Conservation (phyloP, 2,329 filamentous ascomycete species). For the Myriangium duriaei region DNA sequence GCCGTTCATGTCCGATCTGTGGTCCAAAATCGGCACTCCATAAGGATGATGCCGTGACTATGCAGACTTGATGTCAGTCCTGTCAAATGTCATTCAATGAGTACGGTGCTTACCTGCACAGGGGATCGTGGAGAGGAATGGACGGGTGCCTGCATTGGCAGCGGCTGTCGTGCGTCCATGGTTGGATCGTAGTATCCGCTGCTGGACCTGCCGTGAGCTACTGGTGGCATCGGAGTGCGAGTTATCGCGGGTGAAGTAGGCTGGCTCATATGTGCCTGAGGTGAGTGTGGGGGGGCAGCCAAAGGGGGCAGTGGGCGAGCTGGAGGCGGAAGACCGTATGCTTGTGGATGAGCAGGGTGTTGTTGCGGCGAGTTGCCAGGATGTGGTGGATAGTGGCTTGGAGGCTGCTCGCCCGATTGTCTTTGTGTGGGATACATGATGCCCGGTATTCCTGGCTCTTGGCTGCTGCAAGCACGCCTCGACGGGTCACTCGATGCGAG, state of each 20-base stretch:
- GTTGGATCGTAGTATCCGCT: conserved; percentile 40
- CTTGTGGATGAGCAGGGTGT: conserved; percentile 20
- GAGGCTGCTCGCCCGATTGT: conserved; percentile 1
- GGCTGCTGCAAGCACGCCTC: not conserved
- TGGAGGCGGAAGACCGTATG: conserved; percentile 20
- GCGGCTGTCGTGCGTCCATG: conserved; percentile 28
- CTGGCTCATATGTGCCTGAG: conserved; percentile 19
- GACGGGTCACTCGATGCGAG: not conserved
- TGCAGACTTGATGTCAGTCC: not conserved
- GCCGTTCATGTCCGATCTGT: not conserved
- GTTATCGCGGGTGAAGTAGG: conserved; percentile 26
- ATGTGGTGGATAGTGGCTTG: conserved; percentile 10
- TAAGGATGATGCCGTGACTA: not conserved
- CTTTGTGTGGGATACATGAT: conserved; percentile 10
- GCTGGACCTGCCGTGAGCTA: conserved; percentile 27
- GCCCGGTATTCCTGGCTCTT: not conserved
- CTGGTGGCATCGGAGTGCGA: conserved; percentile 16
- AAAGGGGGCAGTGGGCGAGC: conserved; percentile 16
- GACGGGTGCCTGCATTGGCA: conserved; percentile 23
- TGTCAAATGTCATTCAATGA: not conserved
- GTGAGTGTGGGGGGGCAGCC: conserved; percentile 18
- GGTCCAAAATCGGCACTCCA: not conserved
- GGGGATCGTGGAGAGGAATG: conserved; percentile 24
- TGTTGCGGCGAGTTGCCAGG: conserved; percentile 24
- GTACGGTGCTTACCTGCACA: conserved; percentile 15